Base-by-base conservation (phyloP, 805 yeast species). In the Sugiyamaella boreocaroliniensis region DNA sequence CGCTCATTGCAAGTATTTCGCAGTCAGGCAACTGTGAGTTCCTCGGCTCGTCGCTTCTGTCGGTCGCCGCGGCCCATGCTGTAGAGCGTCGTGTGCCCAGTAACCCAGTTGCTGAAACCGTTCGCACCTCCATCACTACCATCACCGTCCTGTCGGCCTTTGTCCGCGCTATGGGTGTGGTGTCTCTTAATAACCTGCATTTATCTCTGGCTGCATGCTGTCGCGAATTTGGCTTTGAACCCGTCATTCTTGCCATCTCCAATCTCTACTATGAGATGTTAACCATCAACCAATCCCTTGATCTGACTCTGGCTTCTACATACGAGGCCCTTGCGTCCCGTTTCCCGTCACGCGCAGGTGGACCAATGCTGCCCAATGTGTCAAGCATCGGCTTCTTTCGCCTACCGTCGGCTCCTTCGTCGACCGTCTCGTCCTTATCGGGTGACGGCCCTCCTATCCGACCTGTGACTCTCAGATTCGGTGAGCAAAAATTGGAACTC, bases 211-310 rank as follows among this genome's bases (percentile, higher is more conserved):
- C 58, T 8, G 14, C 22, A 16, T 50, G 58, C 47, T 43, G 85
- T 40, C 83, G 81, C 56, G 95, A 87, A 66, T 87, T 83, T 70
- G 95, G 95, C 0, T 87, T 87, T 64, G 89, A 88, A 61, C 64
- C 76, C 2, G 74, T 83, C n/a, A 69, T 85, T 53, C 75, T 75
- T 54, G 83, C 86, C 2, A 66, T 88, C 26, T 78, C 86, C 56
- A 92, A 85, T 58, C 75, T 86, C 1, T 78, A 85, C 59, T 84
- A 82, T 63, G 81, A 77, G 50, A 68, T 78, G 29, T 73, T 86
- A 5, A 63, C 81, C 41, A 73, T 73, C 43, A 89, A 83, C 56
- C 50, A 45, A 5, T 29, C 49, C 4, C 11, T 47, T 14, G 57
- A 53, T 22, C 43, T 49, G 14, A 43, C 43, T n/a, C 42, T 42